A percentile compares a stretch with the other conserved stretches of the same genome.
phyloP scores from a whole-genome alignment of 1,284 basidiomycete genomes.

The Rhodofomes roseus region DNA sequence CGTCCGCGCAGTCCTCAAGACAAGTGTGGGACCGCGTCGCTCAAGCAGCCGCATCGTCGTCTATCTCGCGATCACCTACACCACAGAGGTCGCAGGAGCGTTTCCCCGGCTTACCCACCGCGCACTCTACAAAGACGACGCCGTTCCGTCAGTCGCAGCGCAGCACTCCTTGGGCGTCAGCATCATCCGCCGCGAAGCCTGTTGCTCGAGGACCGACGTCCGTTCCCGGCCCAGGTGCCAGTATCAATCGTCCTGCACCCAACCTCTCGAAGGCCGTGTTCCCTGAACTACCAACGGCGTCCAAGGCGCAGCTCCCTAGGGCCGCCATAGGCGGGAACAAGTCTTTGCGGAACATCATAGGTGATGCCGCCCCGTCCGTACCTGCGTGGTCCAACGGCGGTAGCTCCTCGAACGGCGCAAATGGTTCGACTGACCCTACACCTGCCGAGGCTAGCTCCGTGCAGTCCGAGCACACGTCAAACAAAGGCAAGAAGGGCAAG shows the following conservation, averaged over 20 bases:
- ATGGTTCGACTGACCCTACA: constrained; percentile 52
- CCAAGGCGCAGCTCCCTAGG: constrained; percentile 37
- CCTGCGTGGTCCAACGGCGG: constrained; percentile 54
- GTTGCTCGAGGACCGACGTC: constrained; percentile 20
- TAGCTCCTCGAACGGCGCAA: constrained; percentile 32
- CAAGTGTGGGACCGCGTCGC: constrained; percentile 88
- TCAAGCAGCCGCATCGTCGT: constrained; percentile 67
- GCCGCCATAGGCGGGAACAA: constrained; percentile 61
- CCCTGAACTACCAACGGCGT: constrained; percentile 61
- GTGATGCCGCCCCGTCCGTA: constrained; percentile 41
- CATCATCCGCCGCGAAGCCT: neutral
- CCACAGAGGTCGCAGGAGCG: constrained; percentile 30
- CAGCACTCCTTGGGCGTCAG: constrained; percentile 55
- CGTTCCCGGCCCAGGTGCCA: constrained; percentile 25
- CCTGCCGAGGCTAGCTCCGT: constrained; percentile 15
- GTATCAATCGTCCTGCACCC: constrained; percentile 32
- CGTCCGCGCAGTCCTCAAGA: constrained; percentile 53
- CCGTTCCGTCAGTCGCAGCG: constrained; percentile 43
- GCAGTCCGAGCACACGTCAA: constrained; percentile 12
- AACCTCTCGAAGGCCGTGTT: constrained; percentile 59
- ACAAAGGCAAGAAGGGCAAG: constrained; percentile 73
- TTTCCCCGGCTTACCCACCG: constrained; percentile 44
- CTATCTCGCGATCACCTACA: constrained; percentile 29
- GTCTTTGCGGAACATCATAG: constrained; percentile 70
- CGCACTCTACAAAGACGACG: constrained; percentile 30